These are phyloP conservation scores for Populus pruinosa DNA, from an alignment of 345 rosid species.

Conservation along the genomic window DNA sequence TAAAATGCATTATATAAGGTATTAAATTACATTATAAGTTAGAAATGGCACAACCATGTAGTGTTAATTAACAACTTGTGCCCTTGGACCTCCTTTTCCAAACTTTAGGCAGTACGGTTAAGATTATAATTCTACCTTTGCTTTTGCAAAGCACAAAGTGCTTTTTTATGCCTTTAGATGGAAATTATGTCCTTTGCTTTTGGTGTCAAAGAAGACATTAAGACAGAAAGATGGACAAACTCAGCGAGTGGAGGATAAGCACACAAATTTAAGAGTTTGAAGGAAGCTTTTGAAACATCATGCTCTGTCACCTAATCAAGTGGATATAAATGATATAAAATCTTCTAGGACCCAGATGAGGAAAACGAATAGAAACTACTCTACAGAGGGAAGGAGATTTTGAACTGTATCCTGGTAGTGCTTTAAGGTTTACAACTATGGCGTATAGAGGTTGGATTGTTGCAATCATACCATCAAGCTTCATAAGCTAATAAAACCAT, in stretches of 20 bases:
- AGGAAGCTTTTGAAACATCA: constrained; percentile 18
- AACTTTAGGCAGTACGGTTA: constrained; percentile 13
- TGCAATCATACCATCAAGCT: not conserved
- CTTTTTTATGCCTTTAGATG: constrained; percentile 23
- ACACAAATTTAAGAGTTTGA: not conserved
- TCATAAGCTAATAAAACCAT: not conserved
- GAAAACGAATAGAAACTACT: not conserved
- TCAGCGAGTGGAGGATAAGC: constrained; percentile 26
- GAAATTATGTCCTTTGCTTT: constrained; percentile 23
- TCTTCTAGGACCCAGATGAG: constrained; percentile 7
- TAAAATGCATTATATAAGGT: no score
- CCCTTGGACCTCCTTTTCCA: constrained; percentile 11
- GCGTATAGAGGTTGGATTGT: constrained; percentile 1
- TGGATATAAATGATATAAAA: not conserved
- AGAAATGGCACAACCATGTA: not conserved
- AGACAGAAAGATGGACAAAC: constrained; percentile 14
- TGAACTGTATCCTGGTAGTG: not conserved
- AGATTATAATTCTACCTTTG: not conserved
- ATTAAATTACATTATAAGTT: no score
- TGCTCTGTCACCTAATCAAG: constrained; percentile 3
- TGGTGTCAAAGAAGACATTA: not conserved
- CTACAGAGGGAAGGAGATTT: not conserved
- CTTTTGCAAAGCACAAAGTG: constrained; percentile 28
- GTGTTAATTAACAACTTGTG: not conserved
- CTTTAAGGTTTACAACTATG: constrained; percentile 26